Conservation (phyloP, 441 rosid genomes). For the Gossypium schwendimanii region DNA sequence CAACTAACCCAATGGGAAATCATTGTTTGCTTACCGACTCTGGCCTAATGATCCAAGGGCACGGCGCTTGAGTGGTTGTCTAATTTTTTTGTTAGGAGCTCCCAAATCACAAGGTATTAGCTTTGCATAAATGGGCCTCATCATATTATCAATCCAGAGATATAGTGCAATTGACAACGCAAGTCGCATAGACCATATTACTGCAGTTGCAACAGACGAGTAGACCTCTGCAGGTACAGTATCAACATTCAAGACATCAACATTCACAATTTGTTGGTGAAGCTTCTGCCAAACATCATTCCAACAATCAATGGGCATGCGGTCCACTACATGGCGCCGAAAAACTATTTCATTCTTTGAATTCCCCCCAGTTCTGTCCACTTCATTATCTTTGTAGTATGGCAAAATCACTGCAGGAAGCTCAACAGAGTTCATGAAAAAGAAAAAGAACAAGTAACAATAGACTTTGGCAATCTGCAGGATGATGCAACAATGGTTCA, state of each 20-base stretch:
- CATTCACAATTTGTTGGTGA: conserved; percentile 81
- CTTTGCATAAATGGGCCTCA: conserved; percentile 86
- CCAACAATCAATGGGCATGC: conserved; percentile 96
- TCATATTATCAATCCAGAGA: conserved; percentile 70
- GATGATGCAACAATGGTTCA: neutral
- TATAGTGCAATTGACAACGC: conserved; percentile 68
- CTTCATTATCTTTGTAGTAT: conserved; percentile 58
- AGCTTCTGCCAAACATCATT: conserved; percentile 90
- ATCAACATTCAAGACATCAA: conserved; percentile 70
- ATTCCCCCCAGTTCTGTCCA: conserved; percentile 31
- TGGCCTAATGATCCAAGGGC: conserved; percentile 92
- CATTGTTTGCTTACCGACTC: conserved; percentile 61
- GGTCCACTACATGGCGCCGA: conserved; percentile 79
- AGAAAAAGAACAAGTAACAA: neutral
- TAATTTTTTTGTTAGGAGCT: conserved; percentile 43
- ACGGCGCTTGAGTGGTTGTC: conserved; percentile 59
- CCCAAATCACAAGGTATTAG: conserved; percentile 92
- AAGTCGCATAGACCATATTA: conserved; percentile 87
- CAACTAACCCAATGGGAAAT: conserved; percentile 12
- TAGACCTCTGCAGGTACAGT: conserved; percentile 76
- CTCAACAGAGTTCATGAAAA: neutral
- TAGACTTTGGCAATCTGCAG: neutral
- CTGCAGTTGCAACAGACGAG: conserved; percentile 79
- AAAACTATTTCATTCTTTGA: conserved; percentile 54
- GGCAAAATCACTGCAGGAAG: conserved; percentile 72